phyloP scores from a whole-genome alignment of 257 asterid genomes.

The Solanum microdontum region DNA sequence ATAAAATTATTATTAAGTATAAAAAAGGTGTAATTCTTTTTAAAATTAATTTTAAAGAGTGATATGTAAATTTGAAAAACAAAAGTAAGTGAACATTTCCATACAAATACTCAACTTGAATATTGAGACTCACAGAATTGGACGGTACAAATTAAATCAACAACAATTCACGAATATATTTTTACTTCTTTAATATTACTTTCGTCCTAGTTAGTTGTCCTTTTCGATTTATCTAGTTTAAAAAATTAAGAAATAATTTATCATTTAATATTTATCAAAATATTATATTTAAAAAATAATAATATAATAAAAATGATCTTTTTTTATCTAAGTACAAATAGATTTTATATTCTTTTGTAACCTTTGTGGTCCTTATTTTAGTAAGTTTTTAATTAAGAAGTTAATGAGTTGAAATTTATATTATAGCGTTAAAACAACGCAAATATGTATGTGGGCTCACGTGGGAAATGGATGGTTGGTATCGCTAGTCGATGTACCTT shows the following conservation, averaged over 20 bases:
- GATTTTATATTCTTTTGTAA: background rate
- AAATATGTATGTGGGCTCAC: background rate
- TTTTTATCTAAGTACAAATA: background rate
- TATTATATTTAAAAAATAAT: too few species aligned
- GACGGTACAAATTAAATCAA: background rate
- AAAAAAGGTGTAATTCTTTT: too few species aligned
- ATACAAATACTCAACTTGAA: background rate
- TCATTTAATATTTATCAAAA: too few species aligned
- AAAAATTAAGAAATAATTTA: too few species aligned
- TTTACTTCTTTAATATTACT: too few species aligned
- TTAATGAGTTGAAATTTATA: background rate
- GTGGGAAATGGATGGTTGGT: background rate
- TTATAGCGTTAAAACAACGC: conserved; percentile 2
- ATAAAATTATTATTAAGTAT: too few species aligned
- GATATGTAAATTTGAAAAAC: background rate
- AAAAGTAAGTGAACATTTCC: background rate
- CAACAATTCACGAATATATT: background rate
- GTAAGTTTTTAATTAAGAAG: background rate
- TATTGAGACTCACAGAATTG: background rate
- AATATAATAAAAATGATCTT: background rate
- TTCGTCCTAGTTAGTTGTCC: background rate
- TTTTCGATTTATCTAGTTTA: too few species aligned
- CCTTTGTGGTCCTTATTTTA: background rate
- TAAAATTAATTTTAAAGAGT: too few species aligned
- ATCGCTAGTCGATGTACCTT: too few species aligned